These are phyloP conservation scores for Theileria equi DNA, from an alignment of 169 alveolate species.

Conservation along the genomic window DNA sequence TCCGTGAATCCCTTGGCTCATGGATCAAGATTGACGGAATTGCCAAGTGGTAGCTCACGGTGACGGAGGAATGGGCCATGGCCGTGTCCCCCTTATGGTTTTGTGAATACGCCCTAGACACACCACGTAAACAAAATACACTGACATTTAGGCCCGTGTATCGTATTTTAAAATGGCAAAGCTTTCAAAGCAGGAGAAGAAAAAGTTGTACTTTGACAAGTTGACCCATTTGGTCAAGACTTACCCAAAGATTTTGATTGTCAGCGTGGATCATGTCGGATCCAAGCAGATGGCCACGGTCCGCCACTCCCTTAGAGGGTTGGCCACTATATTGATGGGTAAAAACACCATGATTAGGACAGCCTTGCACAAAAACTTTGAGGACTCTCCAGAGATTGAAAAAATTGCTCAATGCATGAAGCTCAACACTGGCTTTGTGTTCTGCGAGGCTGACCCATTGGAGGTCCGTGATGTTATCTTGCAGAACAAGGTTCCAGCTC, in stretches of 20 bases:
- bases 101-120: too few relatives aligned
- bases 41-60: too few relatives aligned
- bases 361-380: constrained; percentile 83
- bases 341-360: constrained; percentile 95
- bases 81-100: too few relatives aligned
- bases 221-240: constrained; percentile 80
- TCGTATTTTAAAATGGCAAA: constrained; percentile 77
- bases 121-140: too few relatives aligned
- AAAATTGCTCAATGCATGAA: constrained; percentile 82
- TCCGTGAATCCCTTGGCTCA: too few relatives aligned
- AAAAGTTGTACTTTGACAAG: constrained; percentile 84
- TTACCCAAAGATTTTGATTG: constrained; percentile 86
- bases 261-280: constrained; percentile 94
- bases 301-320: constrained; percentile 90
- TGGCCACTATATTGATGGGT: constrained; percentile 93
- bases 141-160: too few relatives aligned
- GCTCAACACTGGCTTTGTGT: constrained; percentile 94
- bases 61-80: too few relatives aligned
- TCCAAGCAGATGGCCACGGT: constrained; percentile 92
- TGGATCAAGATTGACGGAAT: too few relatives aligned
- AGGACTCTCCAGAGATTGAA: constrained; percentile 82
- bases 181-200: constrained; percentile 79
- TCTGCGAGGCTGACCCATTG: constrained; percentile 91
- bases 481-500: constrained; percentile 93
- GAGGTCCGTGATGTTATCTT: constrained; percentile 88